Evolutionary conservation across 75 land plant species (phyloP), one percentile per base, ranked within the genome.

Genomic region (Selaginella moellendorffii): DNA sequence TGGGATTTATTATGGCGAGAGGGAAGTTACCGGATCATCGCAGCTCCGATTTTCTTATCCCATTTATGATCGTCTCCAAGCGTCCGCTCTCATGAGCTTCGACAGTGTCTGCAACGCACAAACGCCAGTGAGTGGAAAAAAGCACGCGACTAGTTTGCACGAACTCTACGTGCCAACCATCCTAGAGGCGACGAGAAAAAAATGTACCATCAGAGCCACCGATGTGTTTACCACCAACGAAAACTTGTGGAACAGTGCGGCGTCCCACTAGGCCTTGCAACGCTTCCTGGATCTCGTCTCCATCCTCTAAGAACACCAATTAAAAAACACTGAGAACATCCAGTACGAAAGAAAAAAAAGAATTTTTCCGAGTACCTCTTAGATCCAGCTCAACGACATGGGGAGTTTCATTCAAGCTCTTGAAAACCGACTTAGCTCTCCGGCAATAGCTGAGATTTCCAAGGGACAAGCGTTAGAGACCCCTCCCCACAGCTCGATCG

Each of bases 201-300:
- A n/a, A n/a, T n/a, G n/a, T 80, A 95, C 99, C 97, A 95, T 95
- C 99, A 58, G 97, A 82, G 29, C 99, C 99, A 53, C 99, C 99
- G 36, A 95, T 64, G 65, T 95, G 92, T 63, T 90, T 79, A 52
- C 92, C 88, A 63, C 88, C 65, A 20, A 95, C 81, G 68, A 95
- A 95, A 2, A 95, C 99, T 74, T 95, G 99, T 19, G 99, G 99
- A 0, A 95, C 99, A 27, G 99, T 95, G n/a, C 97, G 90, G 68
- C 91, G 81, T 0, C 92, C 86, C 1, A 95, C 74, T 26, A 84
- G 63, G 30, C 56, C 65, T 42, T 56, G 21, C 36, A 95, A 52
- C 2, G 99, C 97, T 66, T 81, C 77, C 31, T 95, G 99, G 65
- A 95, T 90, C 26, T 74, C 75, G 22, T 21, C 64, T 31, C 99